Conservation (phyloP, 1,284 basidiomycete genomes). For the Ceratobasidium sp. region DNA sequence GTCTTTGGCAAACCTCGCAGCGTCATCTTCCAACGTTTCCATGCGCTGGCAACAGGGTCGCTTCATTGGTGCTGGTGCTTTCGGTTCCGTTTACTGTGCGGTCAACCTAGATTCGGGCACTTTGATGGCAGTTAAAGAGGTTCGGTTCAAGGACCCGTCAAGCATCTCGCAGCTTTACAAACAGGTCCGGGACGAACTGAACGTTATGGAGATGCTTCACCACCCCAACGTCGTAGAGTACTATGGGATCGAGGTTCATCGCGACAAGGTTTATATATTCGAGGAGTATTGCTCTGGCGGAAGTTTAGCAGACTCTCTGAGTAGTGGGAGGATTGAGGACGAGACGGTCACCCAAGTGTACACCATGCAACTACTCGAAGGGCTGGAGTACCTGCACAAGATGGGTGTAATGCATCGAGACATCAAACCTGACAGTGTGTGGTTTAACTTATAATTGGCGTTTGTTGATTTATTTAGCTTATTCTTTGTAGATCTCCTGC, state of each 20-base stretch:
- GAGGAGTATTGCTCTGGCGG: constrained; percentile 99
- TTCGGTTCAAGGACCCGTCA: constrained; percentile 94
- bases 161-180: constrained; percentile 85
- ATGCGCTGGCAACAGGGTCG: constrained; percentile 99
- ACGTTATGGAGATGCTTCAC: constrained; percentile 98
- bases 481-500: constrained; percentile 80
- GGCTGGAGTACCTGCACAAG: constrained; percentile 92
- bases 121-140: constrained; percentile 99
- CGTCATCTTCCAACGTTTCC: constrained; percentile 92
- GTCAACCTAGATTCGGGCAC: constrained; percentile 97
- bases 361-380: constrained; percentile 96
- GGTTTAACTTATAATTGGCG: constrained; percentile 17
- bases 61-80: constrained; percentile 97
- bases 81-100: constrained; percentile 97
- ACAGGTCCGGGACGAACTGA: constrained; percentile 96
- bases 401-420: constrained; percentile 95
- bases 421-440: constrained; percentile 98
- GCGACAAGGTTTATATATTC: constrained; percentile 99
- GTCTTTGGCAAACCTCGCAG: constrained; percentile 90
- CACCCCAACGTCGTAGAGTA: constrained; percentile 99
- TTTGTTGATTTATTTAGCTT: constrained; percentile 18
- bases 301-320: constrained; percentile 88
- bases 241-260: constrained; percentile 98
- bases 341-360: constrained; percentile 97
- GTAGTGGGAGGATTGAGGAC: constrained; percentile 96